A percentile compares a stretch with the other conserved stretches of the same genome.
Conservation (phyloP, 2,329 filamentous ascomycete genomes). For the Ophiostoma himal-ulmi region DNA sequence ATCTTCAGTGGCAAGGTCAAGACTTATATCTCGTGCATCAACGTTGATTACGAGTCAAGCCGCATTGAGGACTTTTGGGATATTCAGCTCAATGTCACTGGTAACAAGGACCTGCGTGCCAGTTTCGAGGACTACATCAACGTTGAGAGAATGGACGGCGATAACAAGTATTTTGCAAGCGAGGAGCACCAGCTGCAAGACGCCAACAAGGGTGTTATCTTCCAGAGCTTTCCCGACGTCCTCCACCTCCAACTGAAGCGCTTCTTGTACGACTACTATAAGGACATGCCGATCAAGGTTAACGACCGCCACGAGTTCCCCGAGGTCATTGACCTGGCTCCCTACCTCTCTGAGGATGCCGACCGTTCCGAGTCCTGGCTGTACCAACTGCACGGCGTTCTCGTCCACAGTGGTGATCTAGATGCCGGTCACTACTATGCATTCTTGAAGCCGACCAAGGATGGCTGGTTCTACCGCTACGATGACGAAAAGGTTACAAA, state of each 20-base stretch:
- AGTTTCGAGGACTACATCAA: slow-evolving; percentile 96
- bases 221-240: slow-evolving; percentile 89
- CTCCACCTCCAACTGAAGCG: slow-evolving; percentile 92
- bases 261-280: slow-evolving; percentile 95
- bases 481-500: slow-evolving; percentile 97
- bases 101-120: slow-evolving; percentile 85
- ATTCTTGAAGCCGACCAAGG: slow-evolving; percentile 87
- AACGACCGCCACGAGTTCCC: slow-evolving; percentile 90
- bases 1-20: slow-evolving; percentile 98
- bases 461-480: slow-evolving; percentile 93
- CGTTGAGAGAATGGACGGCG: slow-evolving; percentile 92
- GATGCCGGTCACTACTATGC: slow-evolving; percentile 99
- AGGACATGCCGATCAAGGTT: slow-evolving; percentile 98
- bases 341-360: slow-evolving; percentile 79
- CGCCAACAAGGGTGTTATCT: slow-evolving; percentile 96
- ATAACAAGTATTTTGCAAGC: slow-evolving; percentile 95
- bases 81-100: slow-evolving; percentile 91
- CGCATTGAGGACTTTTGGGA: slow-evolving; percentile 98
- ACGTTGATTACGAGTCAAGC: slow-evolving; percentile 95
- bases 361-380: slow-evolving; percentile 84
- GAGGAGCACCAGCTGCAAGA: slow-evolving; percentile 90
- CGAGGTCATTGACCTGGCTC: slow-evolving; percentile 73
- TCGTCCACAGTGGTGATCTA: slow-evolving; percentile 93
- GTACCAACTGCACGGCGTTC: slow-evolving; percentile 89
- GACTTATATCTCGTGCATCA: slow-evolving; percentile 97